Percentiles rank a stretch among this genome's conserved stretches.
These are phyloP conservation scores for Suzukiozyma palmioleophila DNA, from an alignment of 1,139 yeast species.

Conservation along the genomic window DNA sequence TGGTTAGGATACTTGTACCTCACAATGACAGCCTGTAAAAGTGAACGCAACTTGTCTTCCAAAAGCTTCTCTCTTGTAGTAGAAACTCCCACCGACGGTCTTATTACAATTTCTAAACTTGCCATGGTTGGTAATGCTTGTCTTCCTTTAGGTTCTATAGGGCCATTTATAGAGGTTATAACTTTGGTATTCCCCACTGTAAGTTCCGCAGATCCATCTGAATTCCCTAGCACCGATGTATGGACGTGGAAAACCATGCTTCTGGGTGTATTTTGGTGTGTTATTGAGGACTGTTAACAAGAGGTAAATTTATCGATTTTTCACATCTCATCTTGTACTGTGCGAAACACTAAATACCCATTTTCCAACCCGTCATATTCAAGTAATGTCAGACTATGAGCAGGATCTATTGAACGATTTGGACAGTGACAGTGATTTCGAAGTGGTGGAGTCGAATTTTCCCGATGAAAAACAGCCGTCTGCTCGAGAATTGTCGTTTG, in stretches of 20 bases:
- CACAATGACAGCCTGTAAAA: slow-evolving; percentile 58
- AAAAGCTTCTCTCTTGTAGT: slow-evolving; percentile 73
- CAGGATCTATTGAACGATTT: slow-evolving; percentile 34
- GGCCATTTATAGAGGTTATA: slow-evolving; percentile 81
- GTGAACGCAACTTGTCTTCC: slow-evolving; percentile 65
- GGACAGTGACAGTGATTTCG: slow-evolving; percentile 17
- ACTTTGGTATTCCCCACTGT: slow-evolving; percentile 50
- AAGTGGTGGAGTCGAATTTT: slow-evolving; percentile 6
- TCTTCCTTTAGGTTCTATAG: slow-evolving; percentile 77
- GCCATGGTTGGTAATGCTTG: slow-evolving; percentile 83
- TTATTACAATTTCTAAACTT: slow-evolving; percentile 72
- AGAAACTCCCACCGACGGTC: slow-evolving; percentile 76
- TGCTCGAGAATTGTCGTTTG: slow-evolving; percentile 4
- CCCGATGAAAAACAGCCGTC: slow-evolving; percentile 3
- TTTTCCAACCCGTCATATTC: background rate
- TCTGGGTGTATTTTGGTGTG: background rate
- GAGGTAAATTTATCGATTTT: background rate
- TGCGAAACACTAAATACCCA: background rate
- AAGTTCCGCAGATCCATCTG: slow-evolving; percentile 78
- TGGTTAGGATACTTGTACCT: slow-evolving; percentile 78
- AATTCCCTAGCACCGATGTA: slow-evolving; percentile 46
- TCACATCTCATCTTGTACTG: slow-evolving; percentile 7
- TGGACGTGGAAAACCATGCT: slow-evolving; percentile 16
- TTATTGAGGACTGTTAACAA: too few relatives aligned
- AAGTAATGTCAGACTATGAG: slow-evolving; percentile 24